These are phyloP conservation scores for Gryganskiella cystojenkinii DNA, from an alignment of 192 early-diverging fungal genomes.

Conservation along the genomic window DNA sequence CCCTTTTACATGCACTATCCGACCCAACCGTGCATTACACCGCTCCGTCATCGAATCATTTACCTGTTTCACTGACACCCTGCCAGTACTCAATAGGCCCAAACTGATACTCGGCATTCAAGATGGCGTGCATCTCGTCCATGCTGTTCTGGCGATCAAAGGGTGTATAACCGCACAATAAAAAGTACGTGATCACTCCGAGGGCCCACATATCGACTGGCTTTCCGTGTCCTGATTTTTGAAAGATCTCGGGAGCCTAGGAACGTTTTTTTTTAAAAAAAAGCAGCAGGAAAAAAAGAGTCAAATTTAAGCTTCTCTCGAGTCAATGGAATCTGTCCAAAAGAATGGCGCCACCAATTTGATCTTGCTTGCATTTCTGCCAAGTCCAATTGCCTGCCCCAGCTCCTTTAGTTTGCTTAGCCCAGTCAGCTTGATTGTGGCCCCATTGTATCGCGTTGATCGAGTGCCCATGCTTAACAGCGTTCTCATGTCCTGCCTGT, in stretches of 20 bases:
- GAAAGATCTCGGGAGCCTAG: slow-evolving; percentile 69
- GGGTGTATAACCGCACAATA: slow-evolving; percentile 78
- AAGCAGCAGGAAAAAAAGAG: too few species aligned
- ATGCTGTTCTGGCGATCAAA: slow-evolving; percentile 68
- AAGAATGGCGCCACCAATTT: too few species aligned
- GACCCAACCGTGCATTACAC: too few species aligned
- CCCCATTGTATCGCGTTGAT: too few species aligned
- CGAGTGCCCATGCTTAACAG: too few species aligned
- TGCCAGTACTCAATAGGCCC: slow-evolving; percentile 71
- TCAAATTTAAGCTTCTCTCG: too few species aligned
- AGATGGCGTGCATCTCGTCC: slow-evolving; percentile 67
- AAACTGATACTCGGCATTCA: slow-evolving; percentile 72
- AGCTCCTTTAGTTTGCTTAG: too few species aligned
- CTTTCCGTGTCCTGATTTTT: slow-evolving; percentile 72
- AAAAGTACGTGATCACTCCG: slow-evolving; percentile 81
- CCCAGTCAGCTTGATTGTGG: too few species aligned
- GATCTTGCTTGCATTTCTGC: too few species aligned
- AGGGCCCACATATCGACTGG: slow-evolving; percentile 89
- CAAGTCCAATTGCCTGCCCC: too few species aligned
- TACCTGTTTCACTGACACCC: slow-evolving; percentile 64
- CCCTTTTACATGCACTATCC: background rate
- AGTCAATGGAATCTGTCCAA: background rate
- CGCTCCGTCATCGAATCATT: background rate
- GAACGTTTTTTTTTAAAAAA: slow-evolving; percentile 12
- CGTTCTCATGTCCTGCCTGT: too few species aligned